Conservation (phyloP, 2,329 filamentous ascomycete genomes). For the Periconia sp. region DNA sequence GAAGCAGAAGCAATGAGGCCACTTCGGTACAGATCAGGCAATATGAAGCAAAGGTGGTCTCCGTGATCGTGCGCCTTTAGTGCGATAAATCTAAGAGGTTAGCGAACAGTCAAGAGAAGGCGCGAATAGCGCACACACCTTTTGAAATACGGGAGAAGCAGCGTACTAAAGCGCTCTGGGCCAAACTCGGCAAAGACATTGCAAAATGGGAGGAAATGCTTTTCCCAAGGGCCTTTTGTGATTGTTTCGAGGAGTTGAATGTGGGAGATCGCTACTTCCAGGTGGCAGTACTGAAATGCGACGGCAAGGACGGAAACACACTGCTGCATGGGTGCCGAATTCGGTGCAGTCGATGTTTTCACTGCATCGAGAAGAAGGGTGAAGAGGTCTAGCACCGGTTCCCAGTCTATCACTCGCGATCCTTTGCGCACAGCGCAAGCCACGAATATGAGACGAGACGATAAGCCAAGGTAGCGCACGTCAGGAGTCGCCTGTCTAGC, state of each 20-base stretch:
- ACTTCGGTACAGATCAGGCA: constrained; percentile 36
- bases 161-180: constrained; percentile 72
- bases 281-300: constrained; percentile 75
- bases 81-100: constrained; percentile 69
- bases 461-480: constrained; percentile 37
- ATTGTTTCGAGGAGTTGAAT: constrained; percentile 70
- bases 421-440: constrained; percentile 83
- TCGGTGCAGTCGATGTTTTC: constrained; percentile 44
- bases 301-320: constrained; percentile 63
- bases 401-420: constrained; percentile 75
- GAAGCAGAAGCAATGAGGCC: constrained; percentile 22
- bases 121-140: constrained; percentile 57
- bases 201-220: constrained; percentile 85
- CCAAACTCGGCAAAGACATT: constrained; percentile 79
- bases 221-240: constrained; percentile 68
- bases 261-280: constrained; percentile 77
- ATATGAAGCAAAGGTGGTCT: constrained; percentile 33
- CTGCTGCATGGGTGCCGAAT: constrained; percentile 28
- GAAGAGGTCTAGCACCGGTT: constrained; percentile 59
- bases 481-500: constrained; percentile 51
- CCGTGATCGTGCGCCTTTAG: constrained; percentile 41
- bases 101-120: constrained; percentile 14
- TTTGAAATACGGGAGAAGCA: constrained; percentile 83
- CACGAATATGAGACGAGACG: constrained; percentile 66
- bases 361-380: constrained; percentile 35